Conservation (phyloP, 1,139 yeast species). For the Magnusiomyces sp. region DNA sequence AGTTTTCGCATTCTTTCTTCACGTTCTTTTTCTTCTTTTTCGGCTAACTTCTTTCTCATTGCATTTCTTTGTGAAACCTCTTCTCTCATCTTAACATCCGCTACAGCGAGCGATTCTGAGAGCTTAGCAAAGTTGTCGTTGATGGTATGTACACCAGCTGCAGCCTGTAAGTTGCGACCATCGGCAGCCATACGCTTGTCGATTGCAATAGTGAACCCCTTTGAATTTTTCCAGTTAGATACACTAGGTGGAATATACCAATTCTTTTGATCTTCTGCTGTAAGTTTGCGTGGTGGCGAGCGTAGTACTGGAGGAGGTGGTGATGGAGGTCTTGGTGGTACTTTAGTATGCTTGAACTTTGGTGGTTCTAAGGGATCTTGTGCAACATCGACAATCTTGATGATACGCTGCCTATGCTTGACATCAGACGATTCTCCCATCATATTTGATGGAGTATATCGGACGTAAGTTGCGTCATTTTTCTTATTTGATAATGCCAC, state of each 20-base stretch:
- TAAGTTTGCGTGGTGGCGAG: conserved; percentile 46
- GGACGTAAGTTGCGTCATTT: conserved; percentile 34
- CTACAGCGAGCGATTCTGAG: conserved; percentile 64
- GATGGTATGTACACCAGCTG: conserved; percentile 27
- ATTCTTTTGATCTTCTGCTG: conserved; percentile 66
- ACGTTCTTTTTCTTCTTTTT: conserved; percentile 48
- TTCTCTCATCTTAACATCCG: conserved; percentile 66
- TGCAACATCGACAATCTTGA: conserved; percentile 50
- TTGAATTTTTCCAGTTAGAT: conserved; percentile 93
- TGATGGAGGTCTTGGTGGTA: conserved; percentile 60
- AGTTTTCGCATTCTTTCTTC: conserved; percentile 51
- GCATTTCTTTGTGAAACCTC: conserved; percentile 57
- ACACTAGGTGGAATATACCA: conserved; percentile 92
- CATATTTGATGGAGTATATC: conserved; percentile 42
- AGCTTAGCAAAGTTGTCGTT: conserved; percentile 57
- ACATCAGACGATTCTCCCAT: conserved; percentile 27
- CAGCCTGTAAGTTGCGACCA: conserved; percentile 35
- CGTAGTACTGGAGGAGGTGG: conserved; percentile 51
- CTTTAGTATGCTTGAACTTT: conserved; percentile 64
- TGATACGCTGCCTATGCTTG: conserved; percentile 34
- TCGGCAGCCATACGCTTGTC: conserved; percentile 68
- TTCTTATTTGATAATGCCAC: conserved; percentile 7
- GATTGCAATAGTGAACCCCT: conserved; percentile 76
- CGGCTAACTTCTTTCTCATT: conserved; percentile 45
- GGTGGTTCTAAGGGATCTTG: conserved; percentile 88